Evolutionary conservation across 2,329 filamentous ascomycete species (phyloP).

Genomic region (Ophiostoma pallidulum): DNA sequence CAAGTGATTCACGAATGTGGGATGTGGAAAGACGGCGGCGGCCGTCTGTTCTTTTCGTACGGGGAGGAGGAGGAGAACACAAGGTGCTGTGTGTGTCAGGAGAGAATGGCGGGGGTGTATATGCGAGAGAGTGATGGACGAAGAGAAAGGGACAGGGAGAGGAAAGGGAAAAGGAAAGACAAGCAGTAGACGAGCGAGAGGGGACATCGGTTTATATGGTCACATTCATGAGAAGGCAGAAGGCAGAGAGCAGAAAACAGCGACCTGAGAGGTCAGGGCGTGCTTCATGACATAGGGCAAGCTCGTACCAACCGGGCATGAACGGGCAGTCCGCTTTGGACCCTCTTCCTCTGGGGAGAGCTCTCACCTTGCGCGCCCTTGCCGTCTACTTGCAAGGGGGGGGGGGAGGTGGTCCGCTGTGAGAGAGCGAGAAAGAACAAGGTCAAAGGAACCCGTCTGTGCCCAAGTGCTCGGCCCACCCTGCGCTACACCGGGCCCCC

Average conservation of each 20-base stretch:
- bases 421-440: too few relatives aligned
- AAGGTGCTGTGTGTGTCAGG: too few relatives aligned
- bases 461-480: slow-evolving; percentile 1
- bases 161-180: not conserved
- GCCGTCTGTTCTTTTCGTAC: too few relatives aligned
- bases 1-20: too few relatives aligned
- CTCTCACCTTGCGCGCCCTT: not conserved
- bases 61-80: too few relatives aligned
- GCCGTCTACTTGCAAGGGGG: not conserved
- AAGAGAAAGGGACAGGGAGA: too few relatives aligned
- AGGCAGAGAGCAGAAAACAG: not conserved
- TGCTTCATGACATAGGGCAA: slow-evolving; percentile 2
- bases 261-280: slow-evolving; percentile 7
- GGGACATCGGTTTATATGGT: slow-evolving; percentile 10
- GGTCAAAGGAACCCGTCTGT: slow-evolving; percentile 3
- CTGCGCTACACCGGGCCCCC: slow-evolving; percentile 2
- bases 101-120: too few relatives aligned
- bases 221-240: not conserved
- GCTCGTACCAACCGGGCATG: slow-evolving; percentile 10
- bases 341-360: too few relatives aligned
- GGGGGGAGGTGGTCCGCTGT: slow-evolving; percentile 1
- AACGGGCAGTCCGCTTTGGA: slow-evolving; percentile 7
- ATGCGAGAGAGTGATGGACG: too few relatives aligned
- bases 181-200: not conserved
- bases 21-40: too few relatives aligned